Evolutionary conservation across 1,284 basidiomycete species (phyloP).

Genomic region (Sporisorium graminicola): DNA sequence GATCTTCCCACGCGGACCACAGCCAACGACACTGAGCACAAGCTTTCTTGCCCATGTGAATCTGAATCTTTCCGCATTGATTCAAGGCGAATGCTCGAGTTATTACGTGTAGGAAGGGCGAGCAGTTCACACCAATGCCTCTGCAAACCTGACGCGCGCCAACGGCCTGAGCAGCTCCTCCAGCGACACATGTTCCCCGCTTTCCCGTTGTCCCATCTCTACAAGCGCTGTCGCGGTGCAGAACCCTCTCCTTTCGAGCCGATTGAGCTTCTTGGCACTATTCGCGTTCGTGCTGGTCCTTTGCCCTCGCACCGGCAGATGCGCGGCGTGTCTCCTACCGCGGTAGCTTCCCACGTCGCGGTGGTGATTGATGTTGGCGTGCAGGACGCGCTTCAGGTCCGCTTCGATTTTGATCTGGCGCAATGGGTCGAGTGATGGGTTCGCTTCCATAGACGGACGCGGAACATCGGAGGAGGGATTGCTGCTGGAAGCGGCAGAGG

Average conservation of each 20-base stretch:
- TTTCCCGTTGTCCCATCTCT: background rate
- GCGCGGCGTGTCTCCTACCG: constrained; percentile 87
- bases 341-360: constrained; percentile 89
- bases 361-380: constrained; percentile 89
- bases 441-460: constrained; percentile 52
- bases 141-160: constrained; percentile 31
- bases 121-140: background rate
- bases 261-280: constrained; percentile 87
- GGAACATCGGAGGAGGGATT: background rate
- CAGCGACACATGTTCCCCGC: constrained; percentile 5
- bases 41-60: background rate
- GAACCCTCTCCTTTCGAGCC: constrained; percentile 73
- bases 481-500: background rate
- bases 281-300: constrained; percentile 86
- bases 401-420: constrained; percentile 82
- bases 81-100: too few relatives aligned
- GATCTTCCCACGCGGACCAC: background rate
- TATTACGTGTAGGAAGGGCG: too few relatives aligned
- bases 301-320: constrained; percentile 88
- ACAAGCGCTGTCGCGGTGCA: background rate
- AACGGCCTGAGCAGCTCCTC: constrained; percentile 41
- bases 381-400: constrained; percentile 81
- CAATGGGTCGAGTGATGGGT: constrained; percentile 72
- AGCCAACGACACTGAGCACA: too few relatives aligned
- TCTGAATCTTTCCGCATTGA: background rate